Evolutionary conservation across 441 rosid genomes (phyloP).

Genomic region (Mallotus repandus): DNA sequence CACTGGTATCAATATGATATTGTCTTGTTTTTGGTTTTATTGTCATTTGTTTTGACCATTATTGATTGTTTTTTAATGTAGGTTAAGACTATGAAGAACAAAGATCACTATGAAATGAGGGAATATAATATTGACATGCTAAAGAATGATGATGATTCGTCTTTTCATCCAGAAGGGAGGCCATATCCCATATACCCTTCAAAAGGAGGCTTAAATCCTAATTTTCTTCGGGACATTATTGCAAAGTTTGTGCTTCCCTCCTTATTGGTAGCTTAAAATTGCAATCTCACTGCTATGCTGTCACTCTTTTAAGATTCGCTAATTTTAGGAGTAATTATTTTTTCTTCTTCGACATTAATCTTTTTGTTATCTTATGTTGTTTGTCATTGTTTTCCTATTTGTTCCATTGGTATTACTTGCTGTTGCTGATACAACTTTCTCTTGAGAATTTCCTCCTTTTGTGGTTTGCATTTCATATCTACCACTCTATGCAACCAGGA

Average conservation of each 20-base stretch:
- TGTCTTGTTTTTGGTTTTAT: not conserved
- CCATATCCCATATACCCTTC: slow-evolving; percentile 96
- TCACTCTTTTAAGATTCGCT: not conserved
- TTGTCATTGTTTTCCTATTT: not conserved
- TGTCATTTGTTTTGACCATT: slow-evolving; percentile 19
- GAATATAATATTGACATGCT: slow-evolving; percentile 81
- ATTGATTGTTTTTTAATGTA: slow-evolving; percentile 28
- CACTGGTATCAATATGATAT: not conserved
- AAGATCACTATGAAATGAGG: slow-evolving; percentile 88
- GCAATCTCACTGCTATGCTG: slow-evolving; percentile 1
- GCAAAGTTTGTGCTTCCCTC: slow-evolving; percentile 53
- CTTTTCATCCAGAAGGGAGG: slow-evolving; percentile 53
- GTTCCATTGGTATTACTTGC: not conserved
- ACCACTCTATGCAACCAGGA: not conserved
- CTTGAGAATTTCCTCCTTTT: not conserved
- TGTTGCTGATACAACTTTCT: not conserved
- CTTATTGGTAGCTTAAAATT: slow-evolving; percentile 11
- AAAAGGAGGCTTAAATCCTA: slow-evolving; percentile 80
- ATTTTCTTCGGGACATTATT: slow-evolving; percentile 62
- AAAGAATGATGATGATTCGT: slow-evolving; percentile 66
- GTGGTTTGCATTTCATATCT: not conserved
- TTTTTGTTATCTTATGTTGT: not conserved
- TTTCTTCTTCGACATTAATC: not conserved
- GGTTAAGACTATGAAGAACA: slow-evolving; percentile 57
- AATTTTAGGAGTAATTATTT: not conserved